A percentile compares a stretch with the other conserved stretches of the same genome.
phyloP scores from a whole-genome alignment of 306 rosid genomes.

The Rosa lucieae region DNA sequence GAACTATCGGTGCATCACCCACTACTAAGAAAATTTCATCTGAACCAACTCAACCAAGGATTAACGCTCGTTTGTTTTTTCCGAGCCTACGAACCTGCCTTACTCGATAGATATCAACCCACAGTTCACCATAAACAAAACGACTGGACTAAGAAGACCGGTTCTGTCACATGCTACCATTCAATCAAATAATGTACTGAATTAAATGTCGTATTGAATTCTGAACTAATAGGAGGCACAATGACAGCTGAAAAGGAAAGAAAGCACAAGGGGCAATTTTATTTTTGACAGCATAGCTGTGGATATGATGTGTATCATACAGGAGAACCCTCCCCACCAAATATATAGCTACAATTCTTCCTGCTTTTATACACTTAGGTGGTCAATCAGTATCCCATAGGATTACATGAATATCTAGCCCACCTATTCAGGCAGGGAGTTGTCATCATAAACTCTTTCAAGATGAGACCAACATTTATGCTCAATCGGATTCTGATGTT shows the following conservation, averaged over 20 bases:
- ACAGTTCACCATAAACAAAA: not conserved
- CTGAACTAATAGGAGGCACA: not conserved
- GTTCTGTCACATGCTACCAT: not conserved
- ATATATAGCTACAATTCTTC: not conserved
- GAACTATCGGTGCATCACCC: too few species aligned
- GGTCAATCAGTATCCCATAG: not conserved
- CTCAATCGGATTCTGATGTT: not conserved
- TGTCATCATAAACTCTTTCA: not conserved
- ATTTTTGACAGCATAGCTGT: not conserved
- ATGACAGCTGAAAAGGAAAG: not conserved
- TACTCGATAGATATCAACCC: not conserved
- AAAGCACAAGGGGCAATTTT: not conserved
- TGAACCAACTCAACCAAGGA: not conserved
- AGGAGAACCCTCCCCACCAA: not conserved
- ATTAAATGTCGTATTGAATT: not conserved
- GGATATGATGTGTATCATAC: not conserved
- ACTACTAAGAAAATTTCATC: not conserved
- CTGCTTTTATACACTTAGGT: not conserved
- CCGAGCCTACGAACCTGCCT: not conserved
- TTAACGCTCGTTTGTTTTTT: too few species aligned
- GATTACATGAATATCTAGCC: conserved; percentile 4
- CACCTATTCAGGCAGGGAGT: conserved; percentile 5
- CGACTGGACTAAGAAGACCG: not conserved
- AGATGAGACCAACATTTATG: not conserved
- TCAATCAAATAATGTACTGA: not conserved